phyloP scores from a whole-genome alignment of 805 yeast genomes.

The Lachancea sp. region DNA sequence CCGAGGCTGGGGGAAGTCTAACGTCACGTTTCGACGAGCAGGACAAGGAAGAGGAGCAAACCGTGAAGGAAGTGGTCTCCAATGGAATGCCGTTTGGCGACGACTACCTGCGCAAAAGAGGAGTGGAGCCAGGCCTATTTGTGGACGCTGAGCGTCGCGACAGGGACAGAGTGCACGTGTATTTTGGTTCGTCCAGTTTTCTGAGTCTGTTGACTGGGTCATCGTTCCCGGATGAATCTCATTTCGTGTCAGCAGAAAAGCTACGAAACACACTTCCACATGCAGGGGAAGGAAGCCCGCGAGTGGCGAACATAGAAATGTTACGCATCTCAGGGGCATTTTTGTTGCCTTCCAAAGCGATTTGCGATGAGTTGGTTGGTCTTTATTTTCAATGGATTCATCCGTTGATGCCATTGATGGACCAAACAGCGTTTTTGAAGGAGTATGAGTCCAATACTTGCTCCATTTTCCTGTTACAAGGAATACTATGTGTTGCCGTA shows the following conservation, averaged over 20 bases:
- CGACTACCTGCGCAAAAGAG: slow-evolving; percentile 8
- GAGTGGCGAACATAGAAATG: slow-evolving; percentile 9
- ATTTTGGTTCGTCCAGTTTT: slow-evolving; percentile 9
- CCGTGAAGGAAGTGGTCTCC: slow-evolving; percentile 8
- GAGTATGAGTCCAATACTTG: slow-evolving; percentile 6
- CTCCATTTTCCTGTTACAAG: slow-evolving; percentile 8
- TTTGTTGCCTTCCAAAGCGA: slow-evolving; percentile 5
- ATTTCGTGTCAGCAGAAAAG: slow-evolving; percentile 8
- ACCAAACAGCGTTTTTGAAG: slow-evolving; percentile 4
- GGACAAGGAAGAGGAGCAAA: slow-evolving; percentile 3
- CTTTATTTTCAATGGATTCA: slow-evolving; percentile 5
- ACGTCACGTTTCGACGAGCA: background rate
- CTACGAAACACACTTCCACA: slow-evolving; percentile 7
- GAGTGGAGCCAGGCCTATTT: slow-evolving; percentile 9
- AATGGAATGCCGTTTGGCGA: slow-evolving; percentile 10
- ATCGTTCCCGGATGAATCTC: slow-evolving; percentile 6
- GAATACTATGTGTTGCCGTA: slow-evolving; percentile 8
- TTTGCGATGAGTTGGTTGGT: slow-evolving; percentile 8
- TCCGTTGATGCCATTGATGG: slow-evolving; percentile 7
- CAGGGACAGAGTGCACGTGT: slow-evolving; percentile 8
- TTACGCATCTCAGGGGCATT: slow-evolving; percentile 9
- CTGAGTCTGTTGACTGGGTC: slow-evolving; percentile 8
- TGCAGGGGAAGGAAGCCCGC: slow-evolving; percentile 5
- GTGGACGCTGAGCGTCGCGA: slow-evolving; percentile 8
- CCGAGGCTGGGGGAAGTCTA: background rate